Percentiles rank a stretch among this genome's conserved stretches.
phyloP scores from a whole-genome alignment of 768 basidiomycete genomes.

The Pisolithus albus region DNA sequence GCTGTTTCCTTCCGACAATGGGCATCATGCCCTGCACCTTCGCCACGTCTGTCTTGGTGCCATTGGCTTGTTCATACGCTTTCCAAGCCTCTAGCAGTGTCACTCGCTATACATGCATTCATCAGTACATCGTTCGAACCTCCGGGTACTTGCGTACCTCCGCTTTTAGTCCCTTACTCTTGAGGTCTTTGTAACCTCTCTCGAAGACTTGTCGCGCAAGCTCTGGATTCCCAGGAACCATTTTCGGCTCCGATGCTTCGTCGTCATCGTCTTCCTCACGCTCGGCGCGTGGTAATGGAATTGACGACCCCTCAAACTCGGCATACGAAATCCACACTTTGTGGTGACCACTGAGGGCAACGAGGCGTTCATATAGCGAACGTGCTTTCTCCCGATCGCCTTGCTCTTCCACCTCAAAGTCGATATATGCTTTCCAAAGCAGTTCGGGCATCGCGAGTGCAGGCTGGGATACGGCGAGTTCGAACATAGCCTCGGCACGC shows the following conservation, averaged over 20 bases:
- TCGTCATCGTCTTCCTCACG: slow-evolving; percentile 64
- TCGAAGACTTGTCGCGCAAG: slow-evolving; percentile 78
- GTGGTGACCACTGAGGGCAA: slow-evolving; percentile 82
- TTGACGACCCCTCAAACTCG: slow-evolving; percentile 78
- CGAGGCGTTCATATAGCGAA: slow-evolving; percentile 82
- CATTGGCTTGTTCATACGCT: slow-evolving; percentile 79
- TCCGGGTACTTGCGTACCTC: slow-evolving; percentile 51
- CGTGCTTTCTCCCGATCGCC: slow-evolving; percentile 83
- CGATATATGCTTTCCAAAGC: slow-evolving; percentile 92
- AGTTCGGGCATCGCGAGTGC: slow-evolving; percentile 93
- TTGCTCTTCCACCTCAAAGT: slow-evolving; percentile 86
- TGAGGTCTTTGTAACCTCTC: slow-evolving; percentile 82
- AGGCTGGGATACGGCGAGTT: slow-evolving; percentile 78
- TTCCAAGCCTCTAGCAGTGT: slow-evolving; percentile 94
- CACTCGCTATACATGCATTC: slow-evolving; percentile 55
- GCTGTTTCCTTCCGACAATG: slow-evolving; percentile 75
- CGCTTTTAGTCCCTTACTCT: slow-evolving; percentile 71
- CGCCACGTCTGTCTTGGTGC: slow-evolving; percentile 61
- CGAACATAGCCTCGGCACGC: slow-evolving; percentile 90
- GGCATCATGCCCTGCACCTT: slow-evolving; percentile 94
- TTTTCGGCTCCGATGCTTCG: slow-evolving; percentile 37
- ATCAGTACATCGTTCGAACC: neutral
- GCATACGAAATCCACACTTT: slow-evolving; percentile 98
- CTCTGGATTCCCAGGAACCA: slow-evolving; percentile 63
- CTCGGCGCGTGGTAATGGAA: slow-evolving; percentile 54